Evolutionary conservation across 1,139 yeast genomes (phyloP).

Genomic region (Yamadazyma dendronema): DNA sequence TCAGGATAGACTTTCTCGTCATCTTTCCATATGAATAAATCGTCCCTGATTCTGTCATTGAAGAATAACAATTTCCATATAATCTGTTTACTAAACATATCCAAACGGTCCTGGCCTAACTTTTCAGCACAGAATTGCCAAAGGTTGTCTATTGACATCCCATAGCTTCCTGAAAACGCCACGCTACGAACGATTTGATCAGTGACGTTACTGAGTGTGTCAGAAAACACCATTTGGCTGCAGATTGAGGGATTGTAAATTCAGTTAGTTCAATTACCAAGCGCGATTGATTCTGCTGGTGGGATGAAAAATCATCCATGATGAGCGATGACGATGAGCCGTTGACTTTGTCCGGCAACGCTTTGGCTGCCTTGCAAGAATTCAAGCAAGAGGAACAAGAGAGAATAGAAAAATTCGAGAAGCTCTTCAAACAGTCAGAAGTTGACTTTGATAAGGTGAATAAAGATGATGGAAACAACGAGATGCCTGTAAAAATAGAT

Average conservation of each 20-base stretch:
- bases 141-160: constrained; percentile 27
- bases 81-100: constrained; percentile 34
- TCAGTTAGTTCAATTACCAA: background rate
- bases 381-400: constrained; percentile 66
- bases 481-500: constrained; percentile 50
- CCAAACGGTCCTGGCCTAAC: constrained; percentile 22
- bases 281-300: constrained; percentile 1
- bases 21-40: constrained; percentile 15
- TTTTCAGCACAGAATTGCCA: constrained; percentile 27
- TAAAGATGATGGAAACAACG: constrained; percentile 16
- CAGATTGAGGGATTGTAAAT: background rate
- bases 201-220: constrained; percentile 31
- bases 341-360: constrained; percentile 58
- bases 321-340: constrained; percentile 32
- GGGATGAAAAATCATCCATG: background rate
- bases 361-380: constrained; percentile 76
- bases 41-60: constrained; percentile 13
- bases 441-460: constrained; percentile 36
- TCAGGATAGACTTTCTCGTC: constrained; percentile 12
- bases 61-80: constrained; percentile 44
- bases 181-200: constrained; percentile 26
- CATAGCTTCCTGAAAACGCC: constrained; percentile 38
- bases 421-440: constrained; percentile 60
- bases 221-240: constrained; percentile 16
- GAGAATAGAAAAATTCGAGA: constrained; percentile 57